Base-by-base conservation (phyloP, 1,139 yeast species). In the Debaryomyces subglobosus region DNA sequence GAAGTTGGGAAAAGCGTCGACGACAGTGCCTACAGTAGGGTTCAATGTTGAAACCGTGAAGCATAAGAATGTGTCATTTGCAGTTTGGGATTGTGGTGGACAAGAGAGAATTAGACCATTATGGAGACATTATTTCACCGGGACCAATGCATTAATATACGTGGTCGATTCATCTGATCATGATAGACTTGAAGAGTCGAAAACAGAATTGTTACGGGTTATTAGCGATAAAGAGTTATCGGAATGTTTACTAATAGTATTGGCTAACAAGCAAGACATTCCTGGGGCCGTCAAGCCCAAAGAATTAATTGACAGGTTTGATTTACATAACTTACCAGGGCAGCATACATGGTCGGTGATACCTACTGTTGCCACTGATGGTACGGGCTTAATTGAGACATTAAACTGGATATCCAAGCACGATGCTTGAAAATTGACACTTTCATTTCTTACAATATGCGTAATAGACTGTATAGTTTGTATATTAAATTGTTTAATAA, bases 71-170 rank as follows among this genome's bases (percentile, higher is more conserved):
- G 85, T 91, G 52, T 84, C 89, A 51, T 90, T 91, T 76, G 94
- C 94, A 53, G 95, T 94, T 57, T 92, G 97, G 97, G 97, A 91
- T 68, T 95, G 95, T 50, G 97, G 97, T 71, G 97, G 96, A 65
- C 97, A 90, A 71, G 96, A 89, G 61, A 78, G 96, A 66, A 82
- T 89, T 57, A 79, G 96, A 61, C 96, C 96, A 0, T 75, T 91
- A 47, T 91, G 98, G 97, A 83, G 97, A 67, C 97, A 91, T 65
- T 92, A 91, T 69, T 90, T 87, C 69, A 89, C 96, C 10, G 96
- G 96, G 27, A 89, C 97, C 3, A 89, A 90, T 62, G 97, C 96
- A n/a, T 77, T 92, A 53, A 89, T 92, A 49, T 92, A 89, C 66
- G 97, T 92, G 46, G 88, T 92, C 49, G 98, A 92, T 67, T 82